Base-by-base conservation (phyloP, 177 flowering plant genomes). In the Tripterygium wilfordii region DNA sequence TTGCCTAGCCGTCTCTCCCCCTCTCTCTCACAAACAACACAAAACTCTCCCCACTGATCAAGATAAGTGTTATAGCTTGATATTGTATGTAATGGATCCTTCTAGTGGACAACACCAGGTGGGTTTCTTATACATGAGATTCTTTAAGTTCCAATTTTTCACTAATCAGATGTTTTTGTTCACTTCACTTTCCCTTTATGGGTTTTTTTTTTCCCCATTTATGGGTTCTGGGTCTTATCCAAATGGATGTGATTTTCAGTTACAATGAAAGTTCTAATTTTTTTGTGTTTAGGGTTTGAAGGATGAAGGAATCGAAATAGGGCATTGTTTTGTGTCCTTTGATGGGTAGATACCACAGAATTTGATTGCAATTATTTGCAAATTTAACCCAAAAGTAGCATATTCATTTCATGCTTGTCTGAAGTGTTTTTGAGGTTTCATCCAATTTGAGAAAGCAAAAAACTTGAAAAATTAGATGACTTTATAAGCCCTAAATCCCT, bases 61-160 rank as follows among this genome's bases (percentile, higher is more conserved):
- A 4, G 5, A 4, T 3, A 5, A 23, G 26, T 5, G 22, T 41
- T 41, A 20, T 43, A 31, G 32, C 18, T 35, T 10, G 1, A 10
- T 17, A 9, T 49, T 65, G 67, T 61, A 66, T 69, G 69, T n/a
- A 47, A 73, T 73, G 78, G 78, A 73, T 63, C 39, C 66, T n/a
- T n/a, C n/a, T 58, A 55, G 47, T 45, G 66, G 32, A 40, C 69
- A 61, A 36, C 65, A 56, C 49, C 79, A 67, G 70, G 78, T 74
- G 58, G 51, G 51, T 24, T n/a, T 42, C 5, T 7, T 10, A 8
- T 15, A 30, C 1, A 29, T n/a, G 3, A 8, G 10, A 23, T 10
- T n/a, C n/a, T n/a, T n/a, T n/a, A n/a, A n/a, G n/a, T n/a, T 14
- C 9, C 26, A 44, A 9, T 24, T 14, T 28, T 14, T 23, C 2